Conservation (phyloP, 352 stramenopile genomes). For the Phytophthora capsici region DNA sequence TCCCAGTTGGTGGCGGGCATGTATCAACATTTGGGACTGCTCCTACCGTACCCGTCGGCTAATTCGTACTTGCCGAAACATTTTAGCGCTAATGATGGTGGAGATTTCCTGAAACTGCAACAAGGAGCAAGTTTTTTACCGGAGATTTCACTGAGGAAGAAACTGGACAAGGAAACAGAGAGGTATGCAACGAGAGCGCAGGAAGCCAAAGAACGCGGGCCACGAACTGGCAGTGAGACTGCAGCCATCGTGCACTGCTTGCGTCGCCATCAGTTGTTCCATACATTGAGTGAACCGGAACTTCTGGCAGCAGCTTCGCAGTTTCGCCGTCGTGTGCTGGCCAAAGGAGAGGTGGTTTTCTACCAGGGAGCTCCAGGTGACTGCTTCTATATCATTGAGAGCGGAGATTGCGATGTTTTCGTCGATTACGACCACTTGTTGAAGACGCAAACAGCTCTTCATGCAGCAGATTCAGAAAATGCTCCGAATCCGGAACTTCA, state of each 20-base stretch:
- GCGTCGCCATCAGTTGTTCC: conserved; percentile 82
- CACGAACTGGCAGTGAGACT: conserved; percentile 42
- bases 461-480: conserved; percentile 23
- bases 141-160: conserved; percentile 67
- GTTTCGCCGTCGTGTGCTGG: conserved; percentile 64
- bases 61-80: conserved; percentile 91
- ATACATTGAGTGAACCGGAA: conserved; percentile 75
- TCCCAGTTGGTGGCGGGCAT: conserved; percentile 80
- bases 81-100: conserved; percentile 63
- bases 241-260: conserved; percentile 71
- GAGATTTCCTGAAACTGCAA: conserved; percentile 79
- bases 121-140: conserved; percentile 73
- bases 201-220: conserved; percentile 39
- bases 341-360: conserved; percentile 80
- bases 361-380: conserved; percentile 81
- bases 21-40: conserved; percentile 81
- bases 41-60: conserved; percentile 82
- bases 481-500: conserved; percentile 17
- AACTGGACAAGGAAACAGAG: conserved; percentile 42
- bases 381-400: conserved; percentile 85
- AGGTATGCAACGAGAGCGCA: conserved; percentile 36
- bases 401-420: conserved; percentile 83
- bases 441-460: conserved; percentile 43
- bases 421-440: conserved; percentile 82
- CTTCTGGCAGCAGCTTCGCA: conserved; percentile 56